Evolutionary conservation across 192 early-diverging fungal species (phyloP), one percentile per base, ranked within the genome.

Genomic region (Coemansia guatemalensis): DNA sequence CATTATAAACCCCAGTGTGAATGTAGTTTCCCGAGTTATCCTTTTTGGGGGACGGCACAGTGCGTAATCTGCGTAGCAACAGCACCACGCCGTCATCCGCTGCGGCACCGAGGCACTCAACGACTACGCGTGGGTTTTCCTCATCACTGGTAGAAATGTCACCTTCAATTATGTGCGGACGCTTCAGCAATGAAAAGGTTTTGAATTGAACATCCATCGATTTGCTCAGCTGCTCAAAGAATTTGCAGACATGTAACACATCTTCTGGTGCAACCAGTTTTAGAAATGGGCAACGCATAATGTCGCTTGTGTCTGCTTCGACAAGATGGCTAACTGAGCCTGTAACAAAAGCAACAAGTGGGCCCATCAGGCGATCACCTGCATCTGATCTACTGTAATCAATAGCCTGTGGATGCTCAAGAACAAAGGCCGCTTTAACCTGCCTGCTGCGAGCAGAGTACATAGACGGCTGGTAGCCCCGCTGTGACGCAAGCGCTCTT

Each of bases 241-340:
- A 71, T 51, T 33, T 33, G 9, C 56, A 64, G 24, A 65, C 68
- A 3, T 51, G 65, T 24, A 71, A 1, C 9, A 77, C 27, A 32
- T 77, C 65, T n/a, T 77, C 74, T 9, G 68, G 74, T 24, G 74
- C 74, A 7, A 77, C 69, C 9, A 71, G 69, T 58, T 64, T 68
- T 0, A 77, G 61, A 23, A 77, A 77, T 14, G 74, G 74, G 14
- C n/a, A 68, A 24, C 47, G 58, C 33, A 68, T 32, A 1, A 77
- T 24, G 24, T 77, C 74, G 22, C 58, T 44, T 0, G 69, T 60
- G 29, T 77, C 74, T 0, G 65, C 69, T 11, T 77, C 74, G 1
- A 77, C 41, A 0, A 77, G 56, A 8, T 65, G 54, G 39, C 65
- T 58, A 17, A 77, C 32, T 8, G 74, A 77, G 11, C 69, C 62